phyloP scores from a whole-genome alignment of 179 eudicot species.

The Patellifolia procumbens region DNA sequence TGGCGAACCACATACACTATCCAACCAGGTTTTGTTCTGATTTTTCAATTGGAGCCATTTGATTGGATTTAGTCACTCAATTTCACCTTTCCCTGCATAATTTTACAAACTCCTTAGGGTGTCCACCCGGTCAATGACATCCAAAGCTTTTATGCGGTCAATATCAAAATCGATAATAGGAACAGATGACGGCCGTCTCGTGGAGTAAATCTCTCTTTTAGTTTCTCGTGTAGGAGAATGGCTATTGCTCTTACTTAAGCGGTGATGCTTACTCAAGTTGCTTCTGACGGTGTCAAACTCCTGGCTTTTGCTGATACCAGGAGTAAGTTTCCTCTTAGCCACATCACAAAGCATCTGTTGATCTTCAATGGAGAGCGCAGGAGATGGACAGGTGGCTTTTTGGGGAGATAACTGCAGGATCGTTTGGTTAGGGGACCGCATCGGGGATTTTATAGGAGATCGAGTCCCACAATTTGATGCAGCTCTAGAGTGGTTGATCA shows the following conservation, averaged over 20 bases:
- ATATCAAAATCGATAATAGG: conserved; percentile 76
- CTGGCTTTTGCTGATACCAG: conserved; percentile 96
- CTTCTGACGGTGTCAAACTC: conserved; percentile 67
- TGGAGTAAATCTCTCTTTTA: conserved; percentile 54
- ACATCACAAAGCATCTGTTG: conserved; percentile 83
- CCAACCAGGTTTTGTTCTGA: not conserved
- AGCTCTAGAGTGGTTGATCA: conserved; percentile 66
- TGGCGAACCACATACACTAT: conserved; percentile 9
- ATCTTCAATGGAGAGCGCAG: conserved; percentile 73
- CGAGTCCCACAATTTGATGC: conserved; percentile 44
- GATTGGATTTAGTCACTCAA: not conserved
- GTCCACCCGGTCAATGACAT: conserved; percentile 91
- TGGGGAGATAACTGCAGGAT: conserved; percentile 48
- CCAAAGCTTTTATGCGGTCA: conserved; percentile 81
- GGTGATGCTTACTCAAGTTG: conserved; percentile 59
- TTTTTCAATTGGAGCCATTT: not conserved
- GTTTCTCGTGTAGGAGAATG: conserved; percentile 71
- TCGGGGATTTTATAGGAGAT: conserved; percentile 86
- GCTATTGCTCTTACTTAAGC: conserved; percentile 79
- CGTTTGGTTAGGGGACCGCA: conserved; percentile 76
- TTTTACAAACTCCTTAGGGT: conserved; percentile 33
- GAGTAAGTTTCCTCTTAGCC: conserved; percentile 78
- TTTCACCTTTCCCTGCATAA: not conserved
- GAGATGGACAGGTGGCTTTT: conserved; percentile 53
- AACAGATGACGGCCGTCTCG: conserved; percentile 67